Conservation (phyloP, 257 asterid genomes). For the Thymus mandschuricus region DNA sequence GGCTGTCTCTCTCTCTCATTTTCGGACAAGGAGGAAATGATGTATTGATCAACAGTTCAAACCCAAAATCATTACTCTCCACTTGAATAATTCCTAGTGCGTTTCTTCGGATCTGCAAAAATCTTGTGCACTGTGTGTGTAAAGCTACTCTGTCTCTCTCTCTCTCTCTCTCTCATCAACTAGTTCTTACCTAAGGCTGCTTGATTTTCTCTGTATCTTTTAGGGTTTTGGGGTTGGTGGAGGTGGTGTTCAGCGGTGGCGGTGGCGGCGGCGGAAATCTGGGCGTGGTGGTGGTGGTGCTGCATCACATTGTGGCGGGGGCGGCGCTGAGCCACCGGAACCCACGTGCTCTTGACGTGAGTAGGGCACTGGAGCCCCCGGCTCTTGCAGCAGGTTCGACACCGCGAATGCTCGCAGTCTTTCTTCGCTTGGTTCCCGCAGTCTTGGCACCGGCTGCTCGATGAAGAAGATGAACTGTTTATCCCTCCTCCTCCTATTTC, state of each 20-base stretch:
- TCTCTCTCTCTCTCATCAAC: not conserved
- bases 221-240: conserved; percentile 54
- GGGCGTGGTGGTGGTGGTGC: conserved; percentile 43
- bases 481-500: conserved; percentile 26
- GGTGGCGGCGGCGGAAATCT: conserved; percentile 35
- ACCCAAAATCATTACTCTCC: conserved; percentile 15
- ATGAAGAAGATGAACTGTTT: conserved; percentile 29
- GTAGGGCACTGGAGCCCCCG: conserved; percentile 77
- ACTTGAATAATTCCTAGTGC: conserved; percentile 17
- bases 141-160: not conserved
- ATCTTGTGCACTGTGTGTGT: conserved; percentile 31
- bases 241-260: conserved; percentile 33
- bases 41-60: conserved; percentile 13
- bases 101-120: conserved; percentile 36
- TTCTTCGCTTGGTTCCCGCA: conserved; percentile 86
- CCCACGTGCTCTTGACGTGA: conserved; percentile 88
- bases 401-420: conserved; percentile 60
- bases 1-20: not conserved
- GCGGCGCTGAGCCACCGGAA: conserved; percentile 59
- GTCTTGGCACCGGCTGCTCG: conserved; percentile 63
- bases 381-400: conserved; percentile 77
- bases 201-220: conserved; percentile 55
- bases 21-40: not conserved
- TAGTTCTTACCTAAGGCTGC: conserved; percentile 44
- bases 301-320: conserved; percentile 46